These are phyloP conservation scores for Penicillium sp. DNA, from an alignment of 2,329 filamentous ascomycete species.

Conservation along the genomic window DNA sequence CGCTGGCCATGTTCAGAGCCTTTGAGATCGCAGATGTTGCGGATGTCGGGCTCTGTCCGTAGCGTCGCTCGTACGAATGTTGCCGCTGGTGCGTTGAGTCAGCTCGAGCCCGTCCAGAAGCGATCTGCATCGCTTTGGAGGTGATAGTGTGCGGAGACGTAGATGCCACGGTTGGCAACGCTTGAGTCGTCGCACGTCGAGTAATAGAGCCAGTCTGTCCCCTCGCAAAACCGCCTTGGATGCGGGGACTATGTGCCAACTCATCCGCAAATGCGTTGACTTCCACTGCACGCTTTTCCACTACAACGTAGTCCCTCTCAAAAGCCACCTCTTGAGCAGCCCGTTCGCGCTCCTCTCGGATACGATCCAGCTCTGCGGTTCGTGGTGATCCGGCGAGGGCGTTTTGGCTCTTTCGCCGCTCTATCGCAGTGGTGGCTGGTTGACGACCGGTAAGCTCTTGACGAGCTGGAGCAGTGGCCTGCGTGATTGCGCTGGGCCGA, in stretches of 20 bases:
- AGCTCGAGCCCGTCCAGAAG: slow-evolving; percentile 58
- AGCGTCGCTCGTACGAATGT: slow-evolving; percentile 75
- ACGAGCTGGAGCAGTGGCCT: slow-evolving; percentile 39
- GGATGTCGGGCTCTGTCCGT: slow-evolving; percentile 66
- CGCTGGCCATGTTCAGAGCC: slow-evolving; percentile 88
- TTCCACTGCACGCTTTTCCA: slow-evolving; percentile 91
- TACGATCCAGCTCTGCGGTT: slow-evolving; percentile 33
- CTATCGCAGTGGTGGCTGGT: slow-evolving; percentile 44
- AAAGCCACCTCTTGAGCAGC: slow-evolving; percentile 83
- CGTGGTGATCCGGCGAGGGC: slow-evolving; percentile 46
- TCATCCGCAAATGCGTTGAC: slow-evolving; percentile 97
- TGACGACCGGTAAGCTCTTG: slow-evolving; percentile 36
- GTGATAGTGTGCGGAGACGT: slow-evolving; percentile 63
- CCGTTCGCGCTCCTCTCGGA: slow-evolving; percentile 50
- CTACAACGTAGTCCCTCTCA: slow-evolving; percentile 89
- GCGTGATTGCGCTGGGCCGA: slow-evolving; percentile 32
- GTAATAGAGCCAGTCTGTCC: slow-evolving; percentile 60
- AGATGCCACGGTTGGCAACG: slow-evolving; percentile 61
- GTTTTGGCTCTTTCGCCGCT: slow-evolving; percentile 57
- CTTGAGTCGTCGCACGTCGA: slow-evolving; percentile 74
- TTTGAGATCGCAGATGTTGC: slow-evolving; percentile 90
- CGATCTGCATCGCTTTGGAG: slow-evolving; percentile 69
- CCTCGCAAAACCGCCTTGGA: slow-evolving; percentile 48
- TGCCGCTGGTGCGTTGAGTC: slow-evolving; percentile 63
- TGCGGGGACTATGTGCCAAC: slow-evolving; percentile 72